Conservation (phyloP, 129 eudicot species). For the Flaveria robusta region DNA sequence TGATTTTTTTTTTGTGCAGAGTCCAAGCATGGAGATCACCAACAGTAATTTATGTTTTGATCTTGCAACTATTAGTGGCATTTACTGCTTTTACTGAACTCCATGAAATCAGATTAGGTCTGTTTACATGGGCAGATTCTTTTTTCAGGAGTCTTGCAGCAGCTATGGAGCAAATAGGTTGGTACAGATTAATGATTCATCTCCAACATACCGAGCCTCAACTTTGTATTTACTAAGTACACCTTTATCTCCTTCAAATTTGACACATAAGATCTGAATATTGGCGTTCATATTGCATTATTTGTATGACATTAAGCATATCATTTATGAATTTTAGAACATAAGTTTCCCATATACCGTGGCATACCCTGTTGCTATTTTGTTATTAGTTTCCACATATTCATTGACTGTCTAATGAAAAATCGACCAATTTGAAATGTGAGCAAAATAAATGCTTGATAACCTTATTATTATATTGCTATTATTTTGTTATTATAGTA, state of each 20-base stretch:
- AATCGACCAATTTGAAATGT: background rate
- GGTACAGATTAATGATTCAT: conserved; percentile 27
- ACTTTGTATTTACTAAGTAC: conserved; percentile 9
- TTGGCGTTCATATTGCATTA: background rate
- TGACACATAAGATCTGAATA: conserved; percentile 14
- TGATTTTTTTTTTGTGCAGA: conserved; percentile 48
- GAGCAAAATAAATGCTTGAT: background rate
- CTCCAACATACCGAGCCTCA: conserved; percentile 1
- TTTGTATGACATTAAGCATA: background rate
- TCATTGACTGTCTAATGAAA: background rate
- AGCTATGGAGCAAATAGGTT: conserved; percentile 66
- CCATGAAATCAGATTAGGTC: conserved; percentile 51
- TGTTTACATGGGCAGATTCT: conserved; percentile 49
- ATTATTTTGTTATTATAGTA: background rate
- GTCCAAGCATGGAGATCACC: conserved; percentile 79
- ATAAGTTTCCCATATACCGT: background rate
- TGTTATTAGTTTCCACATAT: background rate
- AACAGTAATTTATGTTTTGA: conserved; percentile 57
- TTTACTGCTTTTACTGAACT: conserved; percentile 59
- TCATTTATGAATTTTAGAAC: background rate
- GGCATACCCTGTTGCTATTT: background rate
- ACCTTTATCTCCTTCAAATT: conserved; percentile 5
- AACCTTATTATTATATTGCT: background rate
- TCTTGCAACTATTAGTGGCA: conserved; percentile 67
- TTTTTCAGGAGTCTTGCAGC: conserved; percentile 57